Evolutionary conservation across 2,329 filamentous ascomycete genomes (phyloP).

Genomic region (Pseudogymnoascus sp.): DNA sequence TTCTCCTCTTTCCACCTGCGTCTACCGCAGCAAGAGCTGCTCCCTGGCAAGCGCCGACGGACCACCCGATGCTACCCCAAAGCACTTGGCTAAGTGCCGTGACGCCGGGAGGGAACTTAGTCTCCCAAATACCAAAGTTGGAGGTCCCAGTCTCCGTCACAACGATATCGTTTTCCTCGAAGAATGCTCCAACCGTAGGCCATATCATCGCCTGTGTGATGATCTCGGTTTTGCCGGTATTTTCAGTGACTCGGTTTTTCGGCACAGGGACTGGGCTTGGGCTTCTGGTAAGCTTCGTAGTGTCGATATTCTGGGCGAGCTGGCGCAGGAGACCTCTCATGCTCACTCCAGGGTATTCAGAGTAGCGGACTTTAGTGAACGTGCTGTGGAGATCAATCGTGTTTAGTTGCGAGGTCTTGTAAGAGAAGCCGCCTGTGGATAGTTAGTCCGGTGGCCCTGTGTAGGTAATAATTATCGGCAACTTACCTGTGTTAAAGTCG

Average conservation of each 20-base stretch:
- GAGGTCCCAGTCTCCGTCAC: slow-evolving; percentile 83
- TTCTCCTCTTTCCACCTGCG: slow-evolving; percentile 43
- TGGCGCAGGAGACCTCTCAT: slow-evolving; percentile 74
- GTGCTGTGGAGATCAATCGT: slow-evolving; percentile 77
- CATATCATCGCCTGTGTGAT: slow-evolving; percentile 72
- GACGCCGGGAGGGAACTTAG: slow-evolving; percentile 69
- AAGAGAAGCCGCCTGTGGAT: slow-evolving; percentile 64
- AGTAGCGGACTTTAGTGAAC: slow-evolving; percentile 66
- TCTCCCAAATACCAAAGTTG: slow-evolving; percentile 84
- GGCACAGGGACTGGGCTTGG: slow-evolving; percentile 45
- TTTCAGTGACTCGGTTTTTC: slow-evolving; percentile 42
- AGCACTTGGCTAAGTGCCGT: slow-evolving; percentile 74
- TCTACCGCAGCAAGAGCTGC: slow-evolving; percentile 72
- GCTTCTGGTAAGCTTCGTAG: slow-evolving; percentile 41
- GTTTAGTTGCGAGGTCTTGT: slow-evolving; percentile 66
- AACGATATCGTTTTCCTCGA: slow-evolving; percentile 66
- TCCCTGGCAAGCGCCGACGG: slow-evolving; percentile 54
- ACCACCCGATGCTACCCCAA: slow-evolving; percentile 61
- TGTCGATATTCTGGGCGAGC: slow-evolving; percentile 52
- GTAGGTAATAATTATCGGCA: neutral
- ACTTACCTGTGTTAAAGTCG: slow-evolving; percentile 62
- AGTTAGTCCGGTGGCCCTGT: neutral
- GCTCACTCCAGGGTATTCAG: slow-evolving; percentile 67
- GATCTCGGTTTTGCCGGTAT: slow-evolving; percentile 31
- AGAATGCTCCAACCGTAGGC: slow-evolving; percentile 66